These are phyloP conservation scores for Colletotrichum zoysiae DNA, from an alignment of 2,329 filamentous ascomycete species.

Conservation along the genomic window DNA sequence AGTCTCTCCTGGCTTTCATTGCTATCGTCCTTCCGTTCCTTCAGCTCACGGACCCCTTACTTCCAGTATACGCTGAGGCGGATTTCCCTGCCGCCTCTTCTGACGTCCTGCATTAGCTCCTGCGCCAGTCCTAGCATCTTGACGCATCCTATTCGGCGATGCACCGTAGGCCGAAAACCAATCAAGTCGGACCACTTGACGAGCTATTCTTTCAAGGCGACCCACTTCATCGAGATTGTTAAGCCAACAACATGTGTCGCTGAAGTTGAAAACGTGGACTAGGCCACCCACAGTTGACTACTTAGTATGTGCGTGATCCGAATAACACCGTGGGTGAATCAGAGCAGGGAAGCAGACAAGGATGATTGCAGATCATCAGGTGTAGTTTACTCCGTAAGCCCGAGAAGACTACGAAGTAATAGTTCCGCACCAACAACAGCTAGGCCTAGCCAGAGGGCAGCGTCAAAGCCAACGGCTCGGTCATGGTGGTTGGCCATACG, in stretches of 20 bases:
- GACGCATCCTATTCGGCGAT: background rate
- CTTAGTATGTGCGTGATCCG: background rate
- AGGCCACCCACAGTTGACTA: background rate
- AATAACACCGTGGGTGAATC: conserved; percentile 19
- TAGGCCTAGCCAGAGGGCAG: background rate
- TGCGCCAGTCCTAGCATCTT: conserved; percentile 28
- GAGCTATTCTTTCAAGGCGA: background rate
- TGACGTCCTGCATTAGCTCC: conserved; percentile 36
- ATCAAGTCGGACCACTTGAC: conserved; percentile 6
- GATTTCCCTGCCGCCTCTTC: conserved; percentile 16
- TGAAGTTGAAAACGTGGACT: background rate
- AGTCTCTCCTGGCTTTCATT: background rate
- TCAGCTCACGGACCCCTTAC: background rate
- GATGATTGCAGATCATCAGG: conserved; percentile 9
- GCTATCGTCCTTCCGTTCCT: background rate
- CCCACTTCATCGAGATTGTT: background rate
- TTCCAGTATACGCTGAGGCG: conserved; percentile 1
- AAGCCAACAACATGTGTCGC: background rate
- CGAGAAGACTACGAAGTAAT: background rate
- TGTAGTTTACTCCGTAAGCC: no score
- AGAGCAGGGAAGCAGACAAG: conserved; percentile 2
- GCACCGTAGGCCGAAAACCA: background rate
- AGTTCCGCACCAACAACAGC: conserved; percentile 2
- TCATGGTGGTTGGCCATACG: no score
- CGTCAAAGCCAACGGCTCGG: conserved; percentile 1